Conservation (phyloP, 1,284 basidiomycete species). For the Puccinia coronata region DNA sequence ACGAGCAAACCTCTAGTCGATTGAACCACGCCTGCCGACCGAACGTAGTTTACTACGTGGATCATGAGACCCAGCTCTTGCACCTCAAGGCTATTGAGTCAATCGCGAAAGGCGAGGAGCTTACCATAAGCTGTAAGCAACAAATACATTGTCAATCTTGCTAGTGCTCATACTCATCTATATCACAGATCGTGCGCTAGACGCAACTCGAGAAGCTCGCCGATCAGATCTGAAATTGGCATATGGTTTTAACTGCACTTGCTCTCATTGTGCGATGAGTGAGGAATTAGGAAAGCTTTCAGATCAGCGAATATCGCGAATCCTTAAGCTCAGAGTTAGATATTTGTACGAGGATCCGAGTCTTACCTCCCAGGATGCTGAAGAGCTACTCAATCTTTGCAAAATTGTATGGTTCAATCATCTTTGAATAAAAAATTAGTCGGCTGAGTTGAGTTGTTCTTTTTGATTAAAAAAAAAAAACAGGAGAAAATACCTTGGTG, state of each 20-base stretch:
- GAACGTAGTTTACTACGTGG: slow-evolving; percentile 28
- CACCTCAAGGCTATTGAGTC: slow-evolving; percentile 13
- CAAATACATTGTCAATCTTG: background rate
- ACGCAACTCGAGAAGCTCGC: background rate
- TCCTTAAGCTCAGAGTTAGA: background rate
- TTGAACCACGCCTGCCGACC: slow-evolving; percentile 48
- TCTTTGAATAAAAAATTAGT: background rate
- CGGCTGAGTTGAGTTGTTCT: background rate
- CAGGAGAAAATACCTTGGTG: slow-evolving; percentile 36
- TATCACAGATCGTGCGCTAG: slow-evolving; percentile 20
- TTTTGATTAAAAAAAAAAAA: background rate
- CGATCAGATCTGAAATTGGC: background rate
- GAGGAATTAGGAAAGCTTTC: background rate
- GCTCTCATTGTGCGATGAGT: slow-evolving; percentile 39
- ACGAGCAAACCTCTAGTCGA: slow-evolving; percentile 11
- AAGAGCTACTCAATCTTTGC: slow-evolving; percentile 16
- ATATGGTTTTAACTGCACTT: slow-evolving; percentile 32
- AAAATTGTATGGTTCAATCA: background rate
- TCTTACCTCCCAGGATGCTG: background rate
- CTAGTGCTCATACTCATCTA: background rate
- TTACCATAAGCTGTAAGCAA: slow-evolving; percentile 40
- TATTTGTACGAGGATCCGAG: background rate
- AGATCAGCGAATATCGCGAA: slow-evolving; percentile 2
- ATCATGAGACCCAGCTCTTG: slow-evolving; percentile 18
- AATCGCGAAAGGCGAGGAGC: slow-evolving; percentile 32